Percentiles rank a stretch among this genome's conserved stretches.
These are phyloP conservation scores for Cladophialophora yegresii DNA, from an alignment of 2,329 filamentous ascomycete genomes.

Conservation along the genomic window DNA sequence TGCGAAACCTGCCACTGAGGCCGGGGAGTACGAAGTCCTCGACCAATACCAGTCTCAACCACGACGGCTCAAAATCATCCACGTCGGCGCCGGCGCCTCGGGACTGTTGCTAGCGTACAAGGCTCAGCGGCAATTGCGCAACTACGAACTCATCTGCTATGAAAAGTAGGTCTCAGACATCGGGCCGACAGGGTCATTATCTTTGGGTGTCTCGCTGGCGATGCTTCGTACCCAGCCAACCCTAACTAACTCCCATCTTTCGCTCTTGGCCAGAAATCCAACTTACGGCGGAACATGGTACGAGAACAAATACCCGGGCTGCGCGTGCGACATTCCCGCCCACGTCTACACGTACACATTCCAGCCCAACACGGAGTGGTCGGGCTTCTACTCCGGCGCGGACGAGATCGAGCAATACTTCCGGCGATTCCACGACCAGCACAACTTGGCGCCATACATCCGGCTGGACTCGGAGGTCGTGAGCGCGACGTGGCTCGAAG, in stretches of 20 bases:
- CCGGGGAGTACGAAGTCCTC: constrained; percentile 11
- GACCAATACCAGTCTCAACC: constrained; percentile 17
- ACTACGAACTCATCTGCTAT: constrained; percentile 30
- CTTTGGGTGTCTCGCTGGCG: not conserved
- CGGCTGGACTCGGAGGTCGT: constrained; percentile 23
- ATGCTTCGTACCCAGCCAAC: not conserved
- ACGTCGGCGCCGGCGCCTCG: constrained; percentile 31
- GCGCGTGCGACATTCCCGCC: constrained; percentile 42
- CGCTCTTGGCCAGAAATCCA: constrained; percentile 1
- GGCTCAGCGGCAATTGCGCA: constrained; percentile 41
- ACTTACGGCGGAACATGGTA: constrained; percentile 38
- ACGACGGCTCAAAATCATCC: constrained; percentile 31
- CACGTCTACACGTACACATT: constrained; percentile 27
- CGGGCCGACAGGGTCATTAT: not conserved
- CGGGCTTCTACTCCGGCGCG: constrained; percentile 15
- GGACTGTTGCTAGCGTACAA: constrained; percentile 30
- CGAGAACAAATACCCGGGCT: constrained; percentile 33
- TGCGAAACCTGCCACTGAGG: not conserved
- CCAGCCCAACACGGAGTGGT: constrained; percentile 33
- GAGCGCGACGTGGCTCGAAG: constrained; percentile 23
- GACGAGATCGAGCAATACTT: constrained; percentile 18
- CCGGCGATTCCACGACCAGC: constrained; percentile 45
- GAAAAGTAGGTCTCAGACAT: constrained; percentile 32
- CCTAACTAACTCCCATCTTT: not conserved
- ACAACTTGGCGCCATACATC: constrained; percentile 21